A percentile compares a stretch with the other conserved stretches of the same genome.
Evolutionary conservation across 768 basidiomycete species (phyloP).

Genomic region (Myochromella boudieri): DNA sequence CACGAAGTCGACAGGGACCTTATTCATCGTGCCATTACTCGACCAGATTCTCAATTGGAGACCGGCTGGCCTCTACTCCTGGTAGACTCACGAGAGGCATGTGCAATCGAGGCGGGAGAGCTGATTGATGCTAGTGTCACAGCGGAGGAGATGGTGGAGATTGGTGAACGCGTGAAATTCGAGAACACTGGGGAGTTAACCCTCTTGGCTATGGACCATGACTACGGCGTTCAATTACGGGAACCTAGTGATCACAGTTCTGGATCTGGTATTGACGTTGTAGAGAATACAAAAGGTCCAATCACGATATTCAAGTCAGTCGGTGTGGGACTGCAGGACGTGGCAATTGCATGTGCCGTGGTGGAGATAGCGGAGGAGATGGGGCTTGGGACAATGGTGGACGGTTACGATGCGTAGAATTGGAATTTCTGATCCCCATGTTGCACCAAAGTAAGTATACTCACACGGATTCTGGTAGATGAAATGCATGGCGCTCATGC

Average conservation of each 20-base stretch:
- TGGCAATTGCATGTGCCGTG: slow-evolving; percentile 73
- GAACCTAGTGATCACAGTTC: neutral
- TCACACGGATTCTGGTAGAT: too few relatives aligned
- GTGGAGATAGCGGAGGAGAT: slow-evolving; percentile 57
- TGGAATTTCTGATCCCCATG: too few relatives aligned
- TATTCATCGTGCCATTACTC: slow-evolving; percentile 46
- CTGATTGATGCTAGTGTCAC: slow-evolving; percentile 55
- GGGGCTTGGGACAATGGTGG: slow-evolving; percentile 50
- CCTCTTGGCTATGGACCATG: too few relatives aligned
- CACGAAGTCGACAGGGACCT: slow-evolving; percentile 66
- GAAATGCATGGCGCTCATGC: too few relatives aligned
- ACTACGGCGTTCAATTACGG: neutral
- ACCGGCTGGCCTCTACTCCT: slow-evolving; percentile 48
- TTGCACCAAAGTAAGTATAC: too few relatives aligned
- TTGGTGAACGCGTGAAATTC: slow-evolving; percentile 59
- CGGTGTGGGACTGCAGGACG: slow-evolving; percentile 85
- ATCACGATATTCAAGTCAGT: slow-evolving; percentile 89
- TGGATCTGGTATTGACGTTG: neutral
- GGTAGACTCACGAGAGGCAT: slow-evolving; percentile 76
- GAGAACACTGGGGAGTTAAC: slow-evolving; percentile 12
- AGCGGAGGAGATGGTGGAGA: slow-evolving; percentile 51
- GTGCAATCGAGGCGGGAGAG: slow-evolving; percentile 79
- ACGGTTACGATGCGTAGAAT: slow-evolving; percentile 40
- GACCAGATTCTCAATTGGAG: neutral
- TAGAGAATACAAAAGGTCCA: slow-evolving; percentile 30